Conservation (phyloP, 1,284 basidiomycete species). For the Cutaneotrichosporon cutaneum region DNA sequence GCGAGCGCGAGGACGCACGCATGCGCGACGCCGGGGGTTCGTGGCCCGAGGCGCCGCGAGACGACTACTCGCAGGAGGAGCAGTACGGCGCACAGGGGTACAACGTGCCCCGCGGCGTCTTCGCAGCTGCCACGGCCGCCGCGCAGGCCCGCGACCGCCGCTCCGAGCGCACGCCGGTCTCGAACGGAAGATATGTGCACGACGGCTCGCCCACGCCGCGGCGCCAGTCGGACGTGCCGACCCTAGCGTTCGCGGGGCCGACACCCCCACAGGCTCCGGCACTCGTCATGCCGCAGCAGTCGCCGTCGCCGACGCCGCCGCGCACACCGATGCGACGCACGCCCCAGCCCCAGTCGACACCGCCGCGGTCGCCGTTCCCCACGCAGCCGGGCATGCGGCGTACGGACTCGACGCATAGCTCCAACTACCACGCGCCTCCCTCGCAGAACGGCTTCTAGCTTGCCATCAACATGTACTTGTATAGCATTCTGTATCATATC, state of each 20-base stretch:
- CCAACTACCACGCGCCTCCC: not conserved
- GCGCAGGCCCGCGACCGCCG: not conserved
- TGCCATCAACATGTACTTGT: no score
- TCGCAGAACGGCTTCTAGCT: no score
- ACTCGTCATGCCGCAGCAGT: not conserved
- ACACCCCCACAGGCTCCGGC: not conserved
- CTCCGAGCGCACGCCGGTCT: not conserved
- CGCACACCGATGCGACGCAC: not conserved
- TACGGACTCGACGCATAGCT: not conserved
- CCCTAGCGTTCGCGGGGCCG: not conserved
- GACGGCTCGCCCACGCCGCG: not conserved
- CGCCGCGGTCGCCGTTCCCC: not conserved
- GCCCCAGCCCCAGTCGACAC: not conserved
- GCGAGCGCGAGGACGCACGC: not conserved
- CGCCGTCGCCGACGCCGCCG: not conserved
- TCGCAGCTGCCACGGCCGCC: conserved; percentile 14
- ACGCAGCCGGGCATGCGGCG: not conserved
- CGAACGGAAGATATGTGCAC: not conserved
- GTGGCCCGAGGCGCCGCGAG: not conserved
- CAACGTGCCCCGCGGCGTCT: conserved; percentile 9
- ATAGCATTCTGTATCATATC: no score
- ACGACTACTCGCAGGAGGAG: not conserved
- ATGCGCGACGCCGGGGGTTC: not conserved
- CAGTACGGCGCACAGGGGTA: not conserved
- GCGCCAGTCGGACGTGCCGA: not conserved